Conservation (phyloP, 768 basidiomycete species). For the Cubamyces lactineus region DNA sequence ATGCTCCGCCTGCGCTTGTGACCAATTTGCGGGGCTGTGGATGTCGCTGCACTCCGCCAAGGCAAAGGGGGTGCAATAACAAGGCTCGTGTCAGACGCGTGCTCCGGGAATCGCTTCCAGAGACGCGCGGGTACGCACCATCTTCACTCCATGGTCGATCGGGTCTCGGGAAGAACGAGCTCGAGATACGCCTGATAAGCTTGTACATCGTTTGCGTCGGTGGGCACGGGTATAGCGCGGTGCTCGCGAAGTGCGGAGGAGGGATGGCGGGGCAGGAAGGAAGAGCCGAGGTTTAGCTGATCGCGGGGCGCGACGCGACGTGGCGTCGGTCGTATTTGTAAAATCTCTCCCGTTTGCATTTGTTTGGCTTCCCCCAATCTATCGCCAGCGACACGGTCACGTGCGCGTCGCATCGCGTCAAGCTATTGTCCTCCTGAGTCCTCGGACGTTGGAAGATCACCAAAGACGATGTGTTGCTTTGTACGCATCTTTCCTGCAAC, state of each 20-base stretch:
- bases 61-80: background rate
- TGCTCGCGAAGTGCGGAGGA: background rate
- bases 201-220: slow-evolving; percentile 58
- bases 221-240: slow-evolving; percentile 5
- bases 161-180: slow-evolving; percentile 67
- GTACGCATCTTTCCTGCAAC: too few relatives aligned
- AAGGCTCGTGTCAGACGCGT: slow-evolving; percentile 24
- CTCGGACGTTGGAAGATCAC: background rate
- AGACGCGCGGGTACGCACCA: slow-evolving; percentile 48
- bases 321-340: slow-evolving; percentile 12
- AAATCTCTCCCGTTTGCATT: slow-evolving; percentile 18
- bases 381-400: slow-evolving; percentile 6
- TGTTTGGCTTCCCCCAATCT: slow-evolving; percentile 21
- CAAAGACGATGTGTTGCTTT: background rate
- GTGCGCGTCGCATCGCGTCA: slow-evolving; percentile 9
- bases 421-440: background rate
- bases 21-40: slow-evolving; percentile 70
- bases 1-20: slow-evolving; percentile 67
- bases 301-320: slow-evolving; percentile 25
- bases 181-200: slow-evolving; percentile 71
- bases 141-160: slow-evolving; percentile 82
- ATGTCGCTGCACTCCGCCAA: slow-evolving; percentile 55
- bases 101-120: slow-evolving; percentile 31
- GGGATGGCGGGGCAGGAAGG: background rate
- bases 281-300: slow-evolving; percentile 9